These are phyloP conservation scores for Eragrostis curvula DNA, from an alignment of 176 grass and related monocot genomes.

Conservation along the genomic window DNA sequence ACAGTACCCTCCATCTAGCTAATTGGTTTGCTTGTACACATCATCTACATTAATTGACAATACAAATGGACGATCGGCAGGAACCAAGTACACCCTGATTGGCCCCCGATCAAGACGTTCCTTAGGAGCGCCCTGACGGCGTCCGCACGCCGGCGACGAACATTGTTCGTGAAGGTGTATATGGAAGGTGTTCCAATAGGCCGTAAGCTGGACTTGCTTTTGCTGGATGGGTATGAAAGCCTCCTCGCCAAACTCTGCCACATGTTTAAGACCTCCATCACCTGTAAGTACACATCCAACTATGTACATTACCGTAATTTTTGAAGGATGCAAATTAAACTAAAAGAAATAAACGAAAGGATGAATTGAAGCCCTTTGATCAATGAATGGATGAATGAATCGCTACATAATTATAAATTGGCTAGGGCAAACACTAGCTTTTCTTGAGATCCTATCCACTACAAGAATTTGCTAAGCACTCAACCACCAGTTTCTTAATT, in stretches of 20 bases:
- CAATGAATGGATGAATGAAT: slow-evolving; percentile 9
- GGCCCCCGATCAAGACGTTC: slow-evolving; percentile 71
- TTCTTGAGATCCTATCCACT: slow-evolving; percentile 9
- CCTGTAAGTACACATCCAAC: slow-evolving; percentile 48
- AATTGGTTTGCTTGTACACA: slow-evolving; percentile 35
- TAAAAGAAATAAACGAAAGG: background rate
- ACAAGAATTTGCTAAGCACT: background rate
- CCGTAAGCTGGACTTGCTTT: slow-evolving; percentile 65
- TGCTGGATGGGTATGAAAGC: slow-evolving; percentile 53
- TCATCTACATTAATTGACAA: slow-evolving; percentile 30
- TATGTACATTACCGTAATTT: background rate
- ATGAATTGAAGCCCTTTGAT: background rate
- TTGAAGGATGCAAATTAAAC: background rate
- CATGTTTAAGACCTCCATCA: slow-evolving; percentile 66
- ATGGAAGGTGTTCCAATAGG: slow-evolving; percentile 81
- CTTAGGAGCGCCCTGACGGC: slow-evolving; percentile 58
- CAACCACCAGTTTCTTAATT: background rate
- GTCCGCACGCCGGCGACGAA: slow-evolving; percentile 17
- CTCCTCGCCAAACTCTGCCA: slow-evolving; percentile 55
- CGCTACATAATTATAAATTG: background rate
- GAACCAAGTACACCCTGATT: slow-evolving; percentile 43
- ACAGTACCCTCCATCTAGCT: slow-evolving; percentile 35
- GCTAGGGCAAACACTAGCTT: background rate
- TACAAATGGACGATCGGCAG: slow-evolving; percentile 29
- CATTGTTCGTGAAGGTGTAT: slow-evolving; percentile 73